Evolutionary conservation across 352 stramenopile genomes (phyloP), one percentile per base, ranked within the genome.

Genomic region (Globisporangium splendens): DNA sequence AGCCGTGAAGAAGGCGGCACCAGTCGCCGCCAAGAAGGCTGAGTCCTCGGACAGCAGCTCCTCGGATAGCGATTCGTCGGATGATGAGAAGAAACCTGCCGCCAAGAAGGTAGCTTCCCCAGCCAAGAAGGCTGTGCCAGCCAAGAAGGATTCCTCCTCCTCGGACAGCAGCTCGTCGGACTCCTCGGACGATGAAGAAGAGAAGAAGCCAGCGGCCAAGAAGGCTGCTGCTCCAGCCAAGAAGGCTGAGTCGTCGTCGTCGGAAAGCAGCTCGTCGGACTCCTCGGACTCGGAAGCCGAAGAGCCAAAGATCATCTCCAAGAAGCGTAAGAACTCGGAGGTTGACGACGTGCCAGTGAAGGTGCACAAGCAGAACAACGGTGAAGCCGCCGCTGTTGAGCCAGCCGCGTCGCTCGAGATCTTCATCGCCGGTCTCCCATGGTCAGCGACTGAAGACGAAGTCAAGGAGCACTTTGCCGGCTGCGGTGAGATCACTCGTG

Each of bases 381-480:
- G 82, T n/a, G 68, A 82, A 12, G 72, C 77, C 17, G 73, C 72
- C 47, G 73, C 79, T 47, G 83, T 81, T 0, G 66, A 58, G 15
- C 78, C 71, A 60, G 66, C 70, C 43, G 78, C 73, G 61, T 63
- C 63, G 1, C 87, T 77, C 8, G 86, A 89, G 54, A 82, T 89
- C 22, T 95, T 91, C 62, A 97, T 99, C 38, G 79, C 92, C 38
- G 97, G 97, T 50, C 73, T 99, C 5, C 97, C 97, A 24, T 99
- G 96, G 92, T 86, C 79, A 12, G 85, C 95, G 20, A 96, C 89
- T 0, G 94, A 99, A 64, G 89, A 98, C 0, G 89, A 99, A 62
- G 73, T 99, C 3, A 68, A 70, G 28, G 89, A 96, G 39, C 98
- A 98, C 70, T 99, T 99, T 70, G 69, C 78, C 15, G 68, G 67